Evolutionary conservation across 2,329 filamentous ascomycete species (phyloP).

Genomic region (Colletotrichum costaricense): DNA sequence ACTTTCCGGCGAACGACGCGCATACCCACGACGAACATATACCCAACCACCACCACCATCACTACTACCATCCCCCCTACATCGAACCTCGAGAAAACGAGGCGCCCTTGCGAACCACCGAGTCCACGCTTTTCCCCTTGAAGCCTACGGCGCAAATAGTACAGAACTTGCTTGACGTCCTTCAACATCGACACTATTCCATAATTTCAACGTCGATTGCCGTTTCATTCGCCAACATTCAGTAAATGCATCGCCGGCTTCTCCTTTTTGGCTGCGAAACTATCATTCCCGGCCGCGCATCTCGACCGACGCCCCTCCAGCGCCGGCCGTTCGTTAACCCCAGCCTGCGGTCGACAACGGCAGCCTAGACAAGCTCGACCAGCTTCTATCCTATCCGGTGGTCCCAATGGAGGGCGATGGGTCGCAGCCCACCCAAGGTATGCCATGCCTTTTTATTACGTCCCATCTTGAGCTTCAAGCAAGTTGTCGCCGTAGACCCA

Average conservation of each 20-base stretch:
- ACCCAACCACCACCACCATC: background rate
- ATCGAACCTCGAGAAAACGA: constrained; percentile 17
- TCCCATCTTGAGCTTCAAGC: background rate
- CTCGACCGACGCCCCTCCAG: background rate
- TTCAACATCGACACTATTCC: background rate
- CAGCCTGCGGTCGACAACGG: constrained; percentile 15
- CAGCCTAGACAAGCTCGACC: constrained; percentile 31
- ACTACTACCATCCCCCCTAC: background rate
- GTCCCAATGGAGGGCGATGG: constrained; percentile 56
- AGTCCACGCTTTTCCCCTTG: constrained; percentile 11
- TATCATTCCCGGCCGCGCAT: background rate
- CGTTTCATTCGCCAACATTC: background rate
- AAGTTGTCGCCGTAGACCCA: background rate
- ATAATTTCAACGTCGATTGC: background rate
- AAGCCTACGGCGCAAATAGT: constrained; percentile 20
- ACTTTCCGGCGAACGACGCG: constrained; percentile 16
- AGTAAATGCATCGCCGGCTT: constrained; percentile 32
- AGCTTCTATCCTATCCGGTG: constrained; percentile 5
- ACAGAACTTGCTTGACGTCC: constrained; percentile 14
- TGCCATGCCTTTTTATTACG: constrained; percentile 23
- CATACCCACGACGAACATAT: background rate
- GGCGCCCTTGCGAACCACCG: background rate
- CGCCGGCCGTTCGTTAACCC: constrained; percentile 21
- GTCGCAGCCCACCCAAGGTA: constrained; percentile 54
- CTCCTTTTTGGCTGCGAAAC: background rate